A percentile compares a stretch with the other conserved stretches of the same genome.
Evolutionary conservation across 345 rosid genomes (phyloP).

Genomic region (Adansonia digitata): DNA sequence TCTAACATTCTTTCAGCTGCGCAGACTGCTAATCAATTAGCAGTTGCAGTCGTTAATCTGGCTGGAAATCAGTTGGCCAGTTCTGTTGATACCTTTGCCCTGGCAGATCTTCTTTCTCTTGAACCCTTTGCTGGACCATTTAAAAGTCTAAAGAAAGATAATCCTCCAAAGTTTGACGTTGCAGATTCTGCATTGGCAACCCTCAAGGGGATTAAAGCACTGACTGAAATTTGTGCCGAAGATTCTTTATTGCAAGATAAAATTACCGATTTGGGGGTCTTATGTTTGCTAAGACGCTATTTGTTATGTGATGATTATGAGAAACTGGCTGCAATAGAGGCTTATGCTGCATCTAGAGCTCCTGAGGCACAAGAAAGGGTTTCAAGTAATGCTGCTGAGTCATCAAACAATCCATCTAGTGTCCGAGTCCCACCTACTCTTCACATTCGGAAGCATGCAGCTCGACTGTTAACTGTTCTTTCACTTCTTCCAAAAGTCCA

Average conservation of each 20-base stretch:
- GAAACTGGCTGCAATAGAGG: conserved; percentile 80
- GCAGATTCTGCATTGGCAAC: conserved; percentile 90
- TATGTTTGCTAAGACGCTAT: conserved; percentile 82
- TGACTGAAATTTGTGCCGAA: conserved; percentile 68
- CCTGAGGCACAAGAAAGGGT: conserved; percentile 50
- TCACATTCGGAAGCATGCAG: conserved; percentile 91
- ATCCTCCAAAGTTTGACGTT: conserved; percentile 53
- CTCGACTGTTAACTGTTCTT: conserved; percentile 75
- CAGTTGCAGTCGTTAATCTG: conserved; percentile 74
- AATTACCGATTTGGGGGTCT: conserved; percentile 59
- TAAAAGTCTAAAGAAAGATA: conserved; percentile 69
- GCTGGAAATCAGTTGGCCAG: conserved; percentile 61
- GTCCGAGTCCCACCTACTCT: conserved; percentile 85
- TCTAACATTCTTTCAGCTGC: conserved; percentile 57
- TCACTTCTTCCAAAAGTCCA: conserved; percentile 74
- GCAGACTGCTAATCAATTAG: conserved; percentile 67
- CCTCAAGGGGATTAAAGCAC: conserved; percentile 78
- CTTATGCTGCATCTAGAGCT: conserved; percentile 85
- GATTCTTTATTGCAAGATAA: conserved; percentile 65
- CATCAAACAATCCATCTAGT: conserved; percentile 51
- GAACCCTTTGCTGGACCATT: conserved; percentile 72
- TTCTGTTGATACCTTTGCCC: conserved; percentile 50
- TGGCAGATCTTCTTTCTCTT: conserved; percentile 78
- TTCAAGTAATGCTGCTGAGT: conserved; percentile 39
- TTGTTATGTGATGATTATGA: conserved; percentile 86